Base-by-base conservation (phyloP, 2,329 filamentous ascomycete species). In the Berkeleyomyces rouxiae region DNA sequence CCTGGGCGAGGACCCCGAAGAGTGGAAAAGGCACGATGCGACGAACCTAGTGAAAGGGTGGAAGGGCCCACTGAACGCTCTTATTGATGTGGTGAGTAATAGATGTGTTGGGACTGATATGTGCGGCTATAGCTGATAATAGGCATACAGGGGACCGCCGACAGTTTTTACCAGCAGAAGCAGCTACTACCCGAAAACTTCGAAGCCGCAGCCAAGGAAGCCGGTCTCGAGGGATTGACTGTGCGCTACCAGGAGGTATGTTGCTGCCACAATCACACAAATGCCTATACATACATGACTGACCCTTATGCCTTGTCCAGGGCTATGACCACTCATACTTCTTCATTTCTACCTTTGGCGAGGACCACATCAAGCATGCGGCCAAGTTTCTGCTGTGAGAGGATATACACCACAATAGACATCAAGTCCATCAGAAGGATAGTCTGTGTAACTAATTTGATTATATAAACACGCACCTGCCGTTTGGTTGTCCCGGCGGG, bases 291-390 rank as follows among this genome's bases (percentile, higher is more conserved):
- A 57, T n/a, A 11, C 37, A 39, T 37, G 5, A 23, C 46, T 11
- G n/a, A 7, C 47, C 33, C 33, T 60, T 39, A 13, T 39, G 9
- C 23, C 4, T n/a, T 4, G 16, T 4, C 4, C 70, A 88, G 76
- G 90, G 85, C 66, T 97, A 99, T 71, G 93, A 99, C 73, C 93
- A 99, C 76, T 95, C 90, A 66, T 99, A 99, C 77, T 99, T 84
- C 75, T 96, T 96, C 75, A 95, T 99, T 78, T 86, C 91, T 43
- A 84, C 84, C 13, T 99, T 99, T 72, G 82, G 86, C 51, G 86
- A 88, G 70, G 91, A 97, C 69, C 93, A 99, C 74, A 81, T 97
- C 68, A 85, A 89, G 69, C 90, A 95, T 75, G 90, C 90, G 65
- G 92, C 91, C 67, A 96, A 93, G 78, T 85, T 90, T 71, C 76